Percentiles rank a stretch among this genome's conserved stretches.
phyloP scores from a whole-genome alignment of 2,329 filamentous ascomycete species.

The Elsinoe necatrix region DNA sequence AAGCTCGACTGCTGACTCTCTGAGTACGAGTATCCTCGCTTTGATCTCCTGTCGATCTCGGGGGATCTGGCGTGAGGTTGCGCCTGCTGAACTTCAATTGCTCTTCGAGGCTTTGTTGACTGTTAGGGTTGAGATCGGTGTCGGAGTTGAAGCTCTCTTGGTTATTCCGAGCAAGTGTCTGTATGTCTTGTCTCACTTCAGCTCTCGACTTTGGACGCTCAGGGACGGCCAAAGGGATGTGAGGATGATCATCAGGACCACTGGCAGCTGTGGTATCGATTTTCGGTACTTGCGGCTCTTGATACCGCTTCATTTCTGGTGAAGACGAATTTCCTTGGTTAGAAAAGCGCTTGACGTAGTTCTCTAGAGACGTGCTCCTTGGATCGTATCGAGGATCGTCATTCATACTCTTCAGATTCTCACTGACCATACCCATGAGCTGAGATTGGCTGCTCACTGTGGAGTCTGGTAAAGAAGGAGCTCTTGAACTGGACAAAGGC shows the following conservation, averaged over 20 bases:
- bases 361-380: not conserved
- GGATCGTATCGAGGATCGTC: slow-evolving; percentile 2
- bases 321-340: not conserved
- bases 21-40: not conserved
- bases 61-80: not conserved
- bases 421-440: slow-evolving; percentile 18
- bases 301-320: not conserved
- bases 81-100: not conserved
- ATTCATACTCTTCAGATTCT: slow-evolving; percentile 14
- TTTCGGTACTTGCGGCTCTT: not conserved
- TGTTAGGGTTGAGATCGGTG: slow-evolving; percentile 17
- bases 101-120: not conserved
- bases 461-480: slow-evolving; percentile 46
- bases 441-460: slow-evolving; percentile 31
- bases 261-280: slow-evolving; percentile 1
- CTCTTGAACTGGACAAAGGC: slow-evolving; percentile 51
- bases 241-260: not conserved
- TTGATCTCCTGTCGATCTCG: not conserved
- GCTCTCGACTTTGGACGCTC: slow-evolving; percentile 11
- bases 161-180: slow-evolving; percentile 33
- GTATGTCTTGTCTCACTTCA: slow-evolving; percentile 31
- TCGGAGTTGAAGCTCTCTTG: slow-evolving; percentile 27
- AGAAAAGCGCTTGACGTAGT: not conserved
- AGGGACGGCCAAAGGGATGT: slow-evolving; percentile 5
- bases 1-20: slow-evolving; percentile 1